Evolutionary conservation across 139 green algal genomes (phyloP), one percentile per base, ranked within the genome.

Genomic region (Diplosphaera chodatii): DNA sequence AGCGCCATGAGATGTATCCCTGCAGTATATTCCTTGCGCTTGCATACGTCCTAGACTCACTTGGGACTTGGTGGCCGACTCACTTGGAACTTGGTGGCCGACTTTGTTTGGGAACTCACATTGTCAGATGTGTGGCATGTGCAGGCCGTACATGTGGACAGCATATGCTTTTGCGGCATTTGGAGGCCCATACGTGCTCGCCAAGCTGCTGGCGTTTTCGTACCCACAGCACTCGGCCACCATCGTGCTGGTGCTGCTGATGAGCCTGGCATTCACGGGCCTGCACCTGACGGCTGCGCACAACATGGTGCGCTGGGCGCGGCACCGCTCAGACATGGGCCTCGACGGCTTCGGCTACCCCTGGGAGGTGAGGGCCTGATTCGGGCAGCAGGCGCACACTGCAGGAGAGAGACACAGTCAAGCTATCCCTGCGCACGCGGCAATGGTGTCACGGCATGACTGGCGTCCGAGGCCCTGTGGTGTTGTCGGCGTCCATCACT

Each of bases 351-450:
- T 80, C 22, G 75, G 78, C 27, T 86, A 81, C 72, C 75, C 80
- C 1, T 91, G 85, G 84, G 78, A 87, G 69, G 86, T 88, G 67
- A n/a, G n/a, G n/a, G n/a, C n/a, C n/a, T n/a, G n/a, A n/a, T n/a
- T n/a, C n/a, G n/a, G n/a, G n/a, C n/a, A n/a, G n/a, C n/a, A n/a
- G n/a, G n/a, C n/a, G n/a, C n/a, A n/a, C n/a, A n/a, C n/a, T n/a
- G n/a, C n/a, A n/a, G n/a, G n/a, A n/a, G n/a, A n/a, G n/a, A n/a
- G n/a, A n/a, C n/a, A n/a, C n/a, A n/a, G n/a, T n/a, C n/a, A n/a
- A n/a, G n/a, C n/a, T n/a, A n/a, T n/a, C n/a, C n/a, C n/a, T n/a
- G n/a, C n/a, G n/a, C n/a, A n/a, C n/a, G n/a, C n/a, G n/a, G n/a
- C n/a, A n/a, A n/a, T n/a, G n/a, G n/a, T n/a, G n/a, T n/a, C n/a